Evolutionary conservation across 345 rosid genomes (phyloP), one percentile per base, ranked within the genome.

Genomic region (Euphorbia pulcherrima): DNA sequence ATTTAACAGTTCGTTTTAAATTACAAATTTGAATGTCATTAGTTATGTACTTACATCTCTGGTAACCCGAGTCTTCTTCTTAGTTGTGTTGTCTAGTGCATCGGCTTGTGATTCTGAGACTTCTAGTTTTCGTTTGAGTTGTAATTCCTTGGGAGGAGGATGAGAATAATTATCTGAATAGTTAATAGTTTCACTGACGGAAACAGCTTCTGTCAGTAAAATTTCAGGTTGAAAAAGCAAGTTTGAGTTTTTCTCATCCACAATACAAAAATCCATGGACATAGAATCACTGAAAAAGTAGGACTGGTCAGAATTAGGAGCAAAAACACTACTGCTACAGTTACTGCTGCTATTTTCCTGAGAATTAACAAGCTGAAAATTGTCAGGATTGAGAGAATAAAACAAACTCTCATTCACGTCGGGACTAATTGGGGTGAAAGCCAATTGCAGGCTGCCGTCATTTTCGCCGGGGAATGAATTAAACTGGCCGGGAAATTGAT

Each of bases 91-190:
- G 68, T 76, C 65, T 7, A 79, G 44, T 48, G 73, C 60, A 67
- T 71, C 73, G 56, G 28, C 40, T 51, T 53, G 64, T 35, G 71
- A 18, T 64, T 72, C 76, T 35, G 72, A 64, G 51, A 9, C 48
- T 4, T 77, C 69, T 47, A 71, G 26, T 77, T 80, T 80, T 72
- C 84, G 74, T 74, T 82, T 82, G 35, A 67, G 80, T 64, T 71
- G 77, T 67, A 74, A 40, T 62, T 71, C 83, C 29, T 74, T 63
- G 47, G 67, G 51, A 16, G 52, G 64, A 37, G 59, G n/a, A n/a
- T n/a, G 70, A 48, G n/a, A 64, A 69, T 30, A 50, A 27, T 41
- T 65, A 24, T 64, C 72, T 1, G 68, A 60, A 39, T 65, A 78
- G 54, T 20, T 14, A 30, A 11, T 28, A 60, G 56, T 68, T 70